Evolutionary conservation across 495 filamentous ascomycete species (phyloP).

Genomic region (Staphylotrichum tortipilum): DNA sequence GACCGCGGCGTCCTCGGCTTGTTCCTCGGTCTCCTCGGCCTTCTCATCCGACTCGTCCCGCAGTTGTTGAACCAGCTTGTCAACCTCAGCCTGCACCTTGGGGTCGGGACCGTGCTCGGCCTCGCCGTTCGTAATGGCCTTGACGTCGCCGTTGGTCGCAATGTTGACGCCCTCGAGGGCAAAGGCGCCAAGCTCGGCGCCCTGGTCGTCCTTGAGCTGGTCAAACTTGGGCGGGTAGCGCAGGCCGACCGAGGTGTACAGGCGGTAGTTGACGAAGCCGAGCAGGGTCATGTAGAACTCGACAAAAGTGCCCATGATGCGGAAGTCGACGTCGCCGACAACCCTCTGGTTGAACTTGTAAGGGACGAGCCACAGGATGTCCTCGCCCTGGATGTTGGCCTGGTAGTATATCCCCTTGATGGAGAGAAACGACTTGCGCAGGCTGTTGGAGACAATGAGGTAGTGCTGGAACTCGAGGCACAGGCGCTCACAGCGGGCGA

Average conservation of each 20-base stretch:
- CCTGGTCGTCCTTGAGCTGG: conserved; percentile 72
- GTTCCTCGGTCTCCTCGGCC: conserved; percentile 29
- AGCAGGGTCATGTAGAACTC: conserved; percentile 96
- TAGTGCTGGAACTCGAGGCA: conserved; percentile 96
- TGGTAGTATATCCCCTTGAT: conserved; percentile 99
- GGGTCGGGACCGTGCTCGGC: conserved; percentile 37
- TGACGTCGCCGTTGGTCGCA: conserved; percentile 38
- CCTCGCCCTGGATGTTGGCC: conserved; percentile 95
- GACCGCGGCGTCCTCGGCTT: conserved; percentile 41
- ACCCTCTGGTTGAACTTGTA: conserved; percentile 94
- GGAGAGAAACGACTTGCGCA: conserved; percentile 91
- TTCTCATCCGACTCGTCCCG: conserved; percentile 39
- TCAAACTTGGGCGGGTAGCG: conserved; percentile 95
- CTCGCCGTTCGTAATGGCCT: conserved; percentile 47
- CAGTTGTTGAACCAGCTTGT: conserved; percentile 46
- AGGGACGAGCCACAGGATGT: conserved; percentile 92
- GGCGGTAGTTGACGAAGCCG: conserved; percentile 87
- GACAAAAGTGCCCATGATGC: conserved; percentile 98
- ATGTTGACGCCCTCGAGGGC: conserved; percentile 64
- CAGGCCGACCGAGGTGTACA: conserved; percentile 83
- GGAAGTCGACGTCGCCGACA: conserved; percentile 88
- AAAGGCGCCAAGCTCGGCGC: conserved; percentile 87
- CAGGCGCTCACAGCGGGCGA: conserved; percentile 82
- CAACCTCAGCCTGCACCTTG: conserved; percentile 46
- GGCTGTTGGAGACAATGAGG: conserved; percentile 77